A percentile compares a stretch with the other conserved stretches of the same genome.
Conservation (phyloP, 2,329 filamentous ascomycete species). For the Grosmannia clavigera region DNA sequence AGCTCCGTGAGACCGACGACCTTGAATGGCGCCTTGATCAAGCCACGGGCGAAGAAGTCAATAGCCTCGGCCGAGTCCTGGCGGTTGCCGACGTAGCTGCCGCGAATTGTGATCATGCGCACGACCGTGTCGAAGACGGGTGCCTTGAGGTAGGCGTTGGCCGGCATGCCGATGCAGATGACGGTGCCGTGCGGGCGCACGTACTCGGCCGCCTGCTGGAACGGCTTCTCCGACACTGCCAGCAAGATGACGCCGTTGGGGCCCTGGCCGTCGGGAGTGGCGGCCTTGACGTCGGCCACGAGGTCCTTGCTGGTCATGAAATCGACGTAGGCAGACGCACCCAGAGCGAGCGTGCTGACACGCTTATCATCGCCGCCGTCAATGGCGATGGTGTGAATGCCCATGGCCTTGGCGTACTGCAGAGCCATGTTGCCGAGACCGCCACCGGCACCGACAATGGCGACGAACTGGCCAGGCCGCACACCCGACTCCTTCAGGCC, state of each 20-base stretch:
- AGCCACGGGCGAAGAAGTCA: constrained; percentile 73
- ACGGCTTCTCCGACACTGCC: constrained; percentile 79
- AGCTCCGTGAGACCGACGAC: constrained; percentile 69
- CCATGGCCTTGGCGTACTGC: constrained; percentile 33
- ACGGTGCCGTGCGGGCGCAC: constrained; percentile 72
- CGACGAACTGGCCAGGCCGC: constrained; percentile 26
- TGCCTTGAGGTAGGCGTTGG: constrained; percentile 64
- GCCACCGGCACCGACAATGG: constrained; percentile 36
- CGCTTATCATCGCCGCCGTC: constrained; percentile 36
- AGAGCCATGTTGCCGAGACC: constrained; percentile 33
- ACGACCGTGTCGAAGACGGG: constrained; percentile 84
- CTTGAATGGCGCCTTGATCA: constrained; percentile 85
- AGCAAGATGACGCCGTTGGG: constrained; percentile 81
- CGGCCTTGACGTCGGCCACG: constrained; percentile 71
- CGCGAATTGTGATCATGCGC: constrained; percentile 84
- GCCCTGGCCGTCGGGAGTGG: constrained; percentile 67
- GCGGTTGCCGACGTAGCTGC: constrained; percentile 87
- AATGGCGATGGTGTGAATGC: constrained; percentile 27
- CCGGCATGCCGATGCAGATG: constrained; percentile 80
- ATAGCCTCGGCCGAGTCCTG: constrained; percentile 79
- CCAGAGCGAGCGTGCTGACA: constrained; percentile 52
- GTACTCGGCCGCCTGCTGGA: constrained; percentile 87
- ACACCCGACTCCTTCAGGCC: constrained; percentile 24
- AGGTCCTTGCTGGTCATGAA: constrained; percentile 66
- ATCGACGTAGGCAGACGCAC: constrained; percentile 65